These are phyloP conservation scores for Clathrospora elynae DNA, from an alignment of 2,329 filamentous ascomycete genomes.

Conservation along the genomic window DNA sequence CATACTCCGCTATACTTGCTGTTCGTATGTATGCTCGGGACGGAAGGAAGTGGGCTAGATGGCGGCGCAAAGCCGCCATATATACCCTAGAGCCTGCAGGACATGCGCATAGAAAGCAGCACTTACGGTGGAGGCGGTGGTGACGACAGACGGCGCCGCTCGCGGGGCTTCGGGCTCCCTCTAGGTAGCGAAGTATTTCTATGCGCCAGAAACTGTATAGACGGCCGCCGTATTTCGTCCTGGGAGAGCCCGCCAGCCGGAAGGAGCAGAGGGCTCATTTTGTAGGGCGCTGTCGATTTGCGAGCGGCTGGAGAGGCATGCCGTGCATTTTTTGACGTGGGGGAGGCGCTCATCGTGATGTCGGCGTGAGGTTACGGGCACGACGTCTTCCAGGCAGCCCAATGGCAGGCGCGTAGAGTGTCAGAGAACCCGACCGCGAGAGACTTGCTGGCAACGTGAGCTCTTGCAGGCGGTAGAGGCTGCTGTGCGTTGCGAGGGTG, in stretches of 20 bases:
- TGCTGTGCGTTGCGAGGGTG: slow-evolving; percentile 31
- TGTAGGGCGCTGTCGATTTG: slow-evolving; percentile 23
- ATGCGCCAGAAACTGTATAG: slow-evolving; percentile 48
- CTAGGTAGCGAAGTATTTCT: slow-evolving; percentile 37
- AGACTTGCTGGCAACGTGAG: slow-evolving; percentile 32
- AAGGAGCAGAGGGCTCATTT: slow-evolving; percentile 34
- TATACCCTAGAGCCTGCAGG: slow-evolving; percentile 10
- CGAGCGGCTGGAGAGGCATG: slow-evolving; percentile 35
- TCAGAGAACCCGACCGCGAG: slow-evolving; percentile 19
- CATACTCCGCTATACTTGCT: slow-evolving; percentile 35
- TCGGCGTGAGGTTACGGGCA: slow-evolving; percentile 20
- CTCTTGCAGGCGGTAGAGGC: slow-evolving; percentile 32
- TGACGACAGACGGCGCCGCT: slow-evolving; percentile 46
- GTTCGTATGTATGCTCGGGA: slow-evolving; percentile 8
- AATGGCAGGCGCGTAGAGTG: slow-evolving; percentile 25
- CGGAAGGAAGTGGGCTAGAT: slow-evolving; percentile 5
- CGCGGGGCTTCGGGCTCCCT: slow-evolving; percentile 42
- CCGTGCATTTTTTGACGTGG: slow-evolving; percentile 35
- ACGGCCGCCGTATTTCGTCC: slow-evolving; percentile 43
- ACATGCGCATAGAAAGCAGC: slow-evolving; percentile 7
- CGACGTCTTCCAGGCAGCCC: slow-evolving; percentile 27
- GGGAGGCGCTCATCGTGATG: slow-evolving; percentile 44
- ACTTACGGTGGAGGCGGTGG: slow-evolving; percentile 52
- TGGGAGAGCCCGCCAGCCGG: slow-evolving; percentile 28
- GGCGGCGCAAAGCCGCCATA: slow-evolving; percentile 3